These are phyloP conservation scores for Aspergillus floridensis DNA, from an alignment of 2,329 filamentous ascomycete species.

Conservation along the genomic window DNA sequence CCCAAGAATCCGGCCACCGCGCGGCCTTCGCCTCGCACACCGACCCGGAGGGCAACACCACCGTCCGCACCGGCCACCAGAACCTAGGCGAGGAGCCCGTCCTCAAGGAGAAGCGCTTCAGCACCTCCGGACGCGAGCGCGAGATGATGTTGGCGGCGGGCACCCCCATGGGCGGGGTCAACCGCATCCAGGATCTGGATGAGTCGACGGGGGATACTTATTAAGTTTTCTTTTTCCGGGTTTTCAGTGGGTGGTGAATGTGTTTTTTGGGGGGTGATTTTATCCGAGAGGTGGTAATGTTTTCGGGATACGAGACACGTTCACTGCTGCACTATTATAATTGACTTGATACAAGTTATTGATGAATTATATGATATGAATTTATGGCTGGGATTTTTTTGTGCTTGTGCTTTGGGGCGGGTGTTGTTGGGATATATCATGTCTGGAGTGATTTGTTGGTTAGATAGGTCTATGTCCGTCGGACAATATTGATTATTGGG, in stretches of 20 bases:
- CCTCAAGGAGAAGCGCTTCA: slow-evolving; percentile 1
- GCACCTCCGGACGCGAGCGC: not conserved
- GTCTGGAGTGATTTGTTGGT: too few relatives aligned
- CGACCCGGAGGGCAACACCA: not conserved
- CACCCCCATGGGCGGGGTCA: not conserved
- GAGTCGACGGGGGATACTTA: not conserved
- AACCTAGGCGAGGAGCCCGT: slow-evolving; percentile 2
- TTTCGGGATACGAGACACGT: too few relatives aligned
- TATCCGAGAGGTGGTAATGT: not conserved
- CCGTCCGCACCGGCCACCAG: slow-evolving; percentile 3
- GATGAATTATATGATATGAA: too few relatives aligned
- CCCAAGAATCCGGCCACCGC: not conserved
- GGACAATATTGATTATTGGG: too few relatives aligned
- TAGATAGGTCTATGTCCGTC: too few relatives aligned
- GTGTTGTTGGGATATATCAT: too few relatives aligned
- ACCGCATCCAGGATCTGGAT: not conserved
- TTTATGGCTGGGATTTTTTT: too few relatives aligned
- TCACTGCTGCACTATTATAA: too few relatives aligned
- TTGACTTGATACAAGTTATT: too few relatives aligned
- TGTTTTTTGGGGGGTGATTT: too few relatives aligned
- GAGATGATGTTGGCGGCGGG: not conserved
- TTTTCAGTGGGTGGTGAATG: too few relatives aligned
- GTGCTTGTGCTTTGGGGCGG: too few relatives aligned
- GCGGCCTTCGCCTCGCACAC: not conserved
- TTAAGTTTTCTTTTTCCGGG: not conserved